Conservation (phyloP, 2,329 filamentous ascomycete species). For the Curvularia sp. region DNA sequence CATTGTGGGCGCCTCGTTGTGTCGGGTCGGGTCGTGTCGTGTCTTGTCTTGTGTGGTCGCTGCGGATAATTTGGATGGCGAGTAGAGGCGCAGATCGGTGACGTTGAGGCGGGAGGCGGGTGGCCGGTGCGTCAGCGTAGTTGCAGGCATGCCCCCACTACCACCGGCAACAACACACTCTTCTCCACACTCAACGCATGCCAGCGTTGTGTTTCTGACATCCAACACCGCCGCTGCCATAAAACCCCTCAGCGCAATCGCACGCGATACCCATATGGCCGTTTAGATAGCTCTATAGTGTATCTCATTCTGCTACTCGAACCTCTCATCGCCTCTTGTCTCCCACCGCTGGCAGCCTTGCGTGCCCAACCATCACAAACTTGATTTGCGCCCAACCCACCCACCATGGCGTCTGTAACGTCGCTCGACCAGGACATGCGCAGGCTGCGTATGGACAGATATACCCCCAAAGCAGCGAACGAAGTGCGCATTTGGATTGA, state of each 20-base stretch:
- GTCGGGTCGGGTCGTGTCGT: not conserved
- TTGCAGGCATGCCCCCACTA: conserved; percentile 26
- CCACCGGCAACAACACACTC: conserved; percentile 10
- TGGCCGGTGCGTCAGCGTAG: conserved; percentile 33
- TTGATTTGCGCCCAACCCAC: conserved; percentile 23
- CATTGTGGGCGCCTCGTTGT: conserved; percentile 38
- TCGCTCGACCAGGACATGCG: conserved; percentile 96
- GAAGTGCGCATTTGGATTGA: conserved; percentile 90
- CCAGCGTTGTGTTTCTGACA: conserved; percentile 7
- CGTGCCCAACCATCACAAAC: conserved; percentile 1
- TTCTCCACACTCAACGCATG: conserved; percentile 16
- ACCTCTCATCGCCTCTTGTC: not conserved
- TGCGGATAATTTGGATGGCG: conserved; percentile 19
- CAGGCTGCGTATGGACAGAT: conserved; percentile 88
- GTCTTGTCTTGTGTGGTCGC: conserved; percentile 12
- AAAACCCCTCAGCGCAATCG: not conserved
- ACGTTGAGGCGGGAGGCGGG: conserved; percentile 29
- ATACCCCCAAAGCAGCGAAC: conserved; percentile 87
- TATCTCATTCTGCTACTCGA: conserved; percentile 3
- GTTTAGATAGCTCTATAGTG: conserved; percentile 4
- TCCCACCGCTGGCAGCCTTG: conserved; percentile 3
- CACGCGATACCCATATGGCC: not conserved
- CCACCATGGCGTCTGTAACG: conserved; percentile 84
- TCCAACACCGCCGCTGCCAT: conserved; percentile 2
- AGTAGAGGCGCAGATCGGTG: conserved; percentile 27